Percentiles rank a stretch among this genome's conserved stretches.
Conservation (phyloP, 1,284 basidiomycete species). For the Anthracocystis panici-leucophaei region DNA sequence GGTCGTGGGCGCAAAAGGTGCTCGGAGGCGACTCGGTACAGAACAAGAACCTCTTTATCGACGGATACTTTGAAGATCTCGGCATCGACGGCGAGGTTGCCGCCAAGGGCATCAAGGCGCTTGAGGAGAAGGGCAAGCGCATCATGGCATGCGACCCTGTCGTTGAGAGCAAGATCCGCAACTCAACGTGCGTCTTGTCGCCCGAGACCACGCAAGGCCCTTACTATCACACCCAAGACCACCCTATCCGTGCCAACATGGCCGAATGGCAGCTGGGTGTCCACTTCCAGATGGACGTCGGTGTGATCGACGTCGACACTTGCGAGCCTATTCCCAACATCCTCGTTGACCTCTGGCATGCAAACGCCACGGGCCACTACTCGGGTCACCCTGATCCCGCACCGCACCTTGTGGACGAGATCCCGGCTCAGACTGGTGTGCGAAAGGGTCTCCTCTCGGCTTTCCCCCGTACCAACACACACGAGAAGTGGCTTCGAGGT, state of each 20-base stretch:
- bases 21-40: conserved; percentile 60
- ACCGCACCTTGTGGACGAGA: conserved; percentile 69
- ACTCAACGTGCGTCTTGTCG: conserved; percentile 70
- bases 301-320: conserved; percentile 80
- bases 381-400: conserved; percentile 72
- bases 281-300: conserved; percentile 75
- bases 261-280: conserved; percentile 74
- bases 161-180: conserved; percentile 65
- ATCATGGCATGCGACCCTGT: conserved; percentile 67
- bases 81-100: conserved; percentile 47
- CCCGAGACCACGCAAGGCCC: conserved; percentile 72
- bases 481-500: conserved; percentile 75
- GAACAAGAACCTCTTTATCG: conserved; percentile 69
- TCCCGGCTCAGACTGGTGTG: conserved; percentile 65
- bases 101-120: conserved; percentile 49
- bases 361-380: conserved; percentile 70
- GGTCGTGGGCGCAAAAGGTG: conserved; percentile 62
- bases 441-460: conserved; percentile 70
- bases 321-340: conserved; percentile 78
- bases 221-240: conserved; percentile 72
- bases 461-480: conserved; percentile 70
- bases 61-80: conserved; percentile 64
- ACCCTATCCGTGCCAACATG: conserved; percentile 74
- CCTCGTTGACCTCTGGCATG: conserved; percentile 79
- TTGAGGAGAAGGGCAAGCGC: conserved; percentile 57